A percentile compares a stretch with the other conserved stretches of the same genome.
Evolutionary conservation across 768 basidiomycete species (phyloP).

Genomic region (Phaffia tasmanica): DNA sequence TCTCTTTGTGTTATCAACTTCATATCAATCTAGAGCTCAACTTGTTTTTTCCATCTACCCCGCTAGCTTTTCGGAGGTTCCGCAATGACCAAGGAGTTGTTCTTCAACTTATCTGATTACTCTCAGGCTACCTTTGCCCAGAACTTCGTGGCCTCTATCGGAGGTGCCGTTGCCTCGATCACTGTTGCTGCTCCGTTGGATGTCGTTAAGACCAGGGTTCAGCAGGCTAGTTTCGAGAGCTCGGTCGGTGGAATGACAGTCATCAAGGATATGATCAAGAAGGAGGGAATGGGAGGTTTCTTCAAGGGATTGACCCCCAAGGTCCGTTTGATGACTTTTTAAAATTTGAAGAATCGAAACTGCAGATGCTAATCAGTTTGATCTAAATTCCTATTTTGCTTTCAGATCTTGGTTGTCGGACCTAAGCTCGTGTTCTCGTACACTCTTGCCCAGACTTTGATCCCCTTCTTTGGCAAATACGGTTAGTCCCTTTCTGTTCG

Average conservation of each 20-base stretch:
- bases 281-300: slow-evolving; percentile 72
- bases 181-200: slow-evolving; percentile 93
- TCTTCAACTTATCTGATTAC: slow-evolving; percentile 79
- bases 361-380: neutral
- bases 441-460: slow-evolving; percentile 89
- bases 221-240: slow-evolving; percentile 91
- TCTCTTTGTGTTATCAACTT: neutral
- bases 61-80: slow-evolving; percentile 92
- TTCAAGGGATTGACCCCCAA: slow-evolving; percentile 98
- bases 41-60: neutral
- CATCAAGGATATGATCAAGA: slow-evolving; percentile 69
- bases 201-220: slow-evolving; percentile 73
- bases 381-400: neutral
- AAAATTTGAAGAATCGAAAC: neutral
- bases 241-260: slow-evolving; percentile 59
- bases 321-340: slow-evolving; percentile 40
- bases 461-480: slow-evolving; percentile 80
- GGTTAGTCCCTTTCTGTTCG: slow-evolving; percentile 31
- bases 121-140: slow-evolving; percentile 91
- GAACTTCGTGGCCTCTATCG: slow-evolving; percentile 91
- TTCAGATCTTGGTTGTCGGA: slow-evolving; percentile 82
- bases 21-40: neutral
- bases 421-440: slow-evolving; percentile 98
- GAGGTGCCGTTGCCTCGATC: slow-evolving; percentile 88
- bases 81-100: slow-evolving; percentile 84